These are phyloP conservation scores for Diaporthe caulivora DNA, from an alignment of 2,329 filamentous ascomycete genomes.

Conservation along the genomic window DNA sequence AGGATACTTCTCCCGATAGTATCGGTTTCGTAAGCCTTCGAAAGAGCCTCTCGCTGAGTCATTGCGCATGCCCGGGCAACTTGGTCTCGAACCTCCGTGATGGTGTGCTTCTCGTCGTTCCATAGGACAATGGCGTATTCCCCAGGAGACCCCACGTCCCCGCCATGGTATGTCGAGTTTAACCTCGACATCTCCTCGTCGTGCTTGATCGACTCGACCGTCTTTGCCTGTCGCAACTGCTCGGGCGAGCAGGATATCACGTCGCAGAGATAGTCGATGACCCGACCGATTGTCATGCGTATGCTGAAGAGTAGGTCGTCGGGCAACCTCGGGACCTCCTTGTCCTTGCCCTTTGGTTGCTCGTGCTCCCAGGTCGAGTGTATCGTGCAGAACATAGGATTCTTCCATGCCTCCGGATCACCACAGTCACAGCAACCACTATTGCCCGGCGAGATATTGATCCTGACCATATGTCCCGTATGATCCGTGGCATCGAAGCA, in stretches of 20 bases:
- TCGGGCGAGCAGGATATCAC: constrained; percentile 98
- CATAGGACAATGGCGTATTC: constrained; percentile 91
- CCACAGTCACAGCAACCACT: constrained; percentile 98
- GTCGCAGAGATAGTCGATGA: constrained; percentile 95
- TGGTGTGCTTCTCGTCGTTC: constrained; percentile 99
- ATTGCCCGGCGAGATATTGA: constrained; percentile 89
- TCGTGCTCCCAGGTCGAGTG: constrained; percentile 76
- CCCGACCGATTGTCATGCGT: constrained; percentile 85
- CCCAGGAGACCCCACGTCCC: constrained; percentile 73
- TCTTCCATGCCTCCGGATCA: constrained; percentile 92
- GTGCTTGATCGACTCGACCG: constrained; percentile 80
- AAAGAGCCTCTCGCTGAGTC: constrained; percentile 74
- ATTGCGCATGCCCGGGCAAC: constrained; percentile 89
- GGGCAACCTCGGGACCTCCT: constrained; percentile 72
- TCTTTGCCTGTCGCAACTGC: constrained; percentile 88
- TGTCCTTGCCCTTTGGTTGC: constrained; percentile 71
- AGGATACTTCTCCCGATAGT: constrained; percentile 88
- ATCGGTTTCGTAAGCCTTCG: constrained; percentile 89
- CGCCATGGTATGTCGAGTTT: constrained; percentile 79
- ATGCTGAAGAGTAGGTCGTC: constrained; percentile 82
- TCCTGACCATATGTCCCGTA: constrained; percentile 90
- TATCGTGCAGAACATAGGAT: constrained; percentile 91
- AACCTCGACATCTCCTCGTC: constrained; percentile 87
- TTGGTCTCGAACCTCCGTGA: constrained; percentile 90
- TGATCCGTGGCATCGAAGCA: constrained; percentile 98